Percentiles rank a stretch among this genome's conserved stretches.
phyloP scores from a whole-genome alignment of 371 early-diverging fungal genomes.

The Saksenaea oblongispora region DNA sequence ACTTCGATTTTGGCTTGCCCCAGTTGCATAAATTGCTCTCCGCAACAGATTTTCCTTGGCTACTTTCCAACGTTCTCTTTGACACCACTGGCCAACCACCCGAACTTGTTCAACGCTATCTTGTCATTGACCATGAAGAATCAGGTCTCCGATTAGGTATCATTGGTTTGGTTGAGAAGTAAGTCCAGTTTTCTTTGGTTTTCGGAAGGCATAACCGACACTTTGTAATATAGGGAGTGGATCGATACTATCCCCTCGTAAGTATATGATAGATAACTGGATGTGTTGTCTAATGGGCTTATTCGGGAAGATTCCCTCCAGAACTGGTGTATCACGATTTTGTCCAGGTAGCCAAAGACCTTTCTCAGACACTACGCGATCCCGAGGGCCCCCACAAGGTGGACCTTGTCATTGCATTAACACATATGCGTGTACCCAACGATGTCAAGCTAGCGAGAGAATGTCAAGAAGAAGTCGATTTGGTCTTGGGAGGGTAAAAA shows the following conservation, averaged over 20 bases:
- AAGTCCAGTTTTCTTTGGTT: slow-evolving; percentile 13
- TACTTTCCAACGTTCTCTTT: slow-evolving; percentile 61
- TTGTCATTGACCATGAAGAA: slow-evolving; percentile 34
- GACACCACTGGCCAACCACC: slow-evolving; percentile 26
- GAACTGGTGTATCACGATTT: slow-evolving; percentile 56
- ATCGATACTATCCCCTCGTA: slow-evolving; percentile 60
- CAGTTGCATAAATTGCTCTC: slow-evolving; percentile 40
- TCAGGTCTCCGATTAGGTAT: slow-evolving; percentile 53
- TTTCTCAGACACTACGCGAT: slow-evolving; percentile 36
- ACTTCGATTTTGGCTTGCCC: slow-evolving; percentile 70
- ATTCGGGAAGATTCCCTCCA: slow-evolving; percentile 46
- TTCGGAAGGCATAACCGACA: not conserved
- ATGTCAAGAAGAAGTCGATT: slow-evolving; percentile 53
- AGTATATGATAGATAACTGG: not conserved
- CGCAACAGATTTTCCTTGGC: slow-evolving; percentile 63
- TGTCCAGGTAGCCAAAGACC: slow-evolving; percentile 40
- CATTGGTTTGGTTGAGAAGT: slow-evolving; percentile 65
- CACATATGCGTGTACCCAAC: slow-evolving; percentile 69
- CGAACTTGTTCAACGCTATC: slow-evolving; percentile 25
- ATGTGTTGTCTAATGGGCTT: not conserved
- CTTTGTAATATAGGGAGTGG: slow-evolving; percentile 48
- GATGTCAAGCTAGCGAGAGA: slow-evolving; percentile 52
- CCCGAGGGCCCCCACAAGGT: slow-evolving; percentile 34
- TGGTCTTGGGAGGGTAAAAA: slow-evolving; percentile 58
- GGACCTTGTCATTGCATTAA: slow-evolving; percentile 62